Evolutionary conservation across 108 stramenopile genomes (phyloP).

Genomic region (Nannochloropsis gaditana): DNA sequence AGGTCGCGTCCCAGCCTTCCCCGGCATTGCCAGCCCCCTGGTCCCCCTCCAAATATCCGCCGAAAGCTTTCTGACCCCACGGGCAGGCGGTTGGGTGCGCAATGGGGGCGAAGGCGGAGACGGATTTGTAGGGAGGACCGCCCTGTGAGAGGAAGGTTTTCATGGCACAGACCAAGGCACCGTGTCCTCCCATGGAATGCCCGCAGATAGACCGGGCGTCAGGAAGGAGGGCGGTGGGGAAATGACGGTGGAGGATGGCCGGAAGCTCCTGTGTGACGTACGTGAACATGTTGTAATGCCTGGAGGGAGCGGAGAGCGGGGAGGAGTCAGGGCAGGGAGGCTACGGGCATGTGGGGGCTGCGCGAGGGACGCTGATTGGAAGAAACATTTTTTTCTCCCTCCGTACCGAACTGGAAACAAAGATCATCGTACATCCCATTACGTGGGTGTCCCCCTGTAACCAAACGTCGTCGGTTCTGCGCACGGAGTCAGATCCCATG

Average conservation of each 20-base stretch:
- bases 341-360: neutral
- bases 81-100: constrained; percentile 82
- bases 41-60: constrained; percentile 75
- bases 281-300: constrained; percentile 87
- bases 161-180: constrained; percentile 75
- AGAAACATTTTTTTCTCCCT: neutral
- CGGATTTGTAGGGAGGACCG: constrained; percentile 30
- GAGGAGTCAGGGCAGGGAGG: neutral
- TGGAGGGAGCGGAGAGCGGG: constrained; percentile 53
- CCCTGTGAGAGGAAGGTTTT: constrained; percentile 35
- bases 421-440: neutral
- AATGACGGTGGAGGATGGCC: constrained; percentile 54
- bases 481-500: too few relatives aligned
- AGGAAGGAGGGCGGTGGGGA: constrained; percentile 54
- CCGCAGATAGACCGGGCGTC: constrained; percentile 66
- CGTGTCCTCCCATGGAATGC: constrained; percentile 91
- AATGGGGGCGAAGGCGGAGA: constrained; percentile 89
- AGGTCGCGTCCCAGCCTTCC: constrained; percentile 76
- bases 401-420: neutral
- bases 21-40: constrained; percentile 45
- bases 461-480: too few relatives aligned
- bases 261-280: constrained; percentile 88
- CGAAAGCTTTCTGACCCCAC: constrained; percentile 96
- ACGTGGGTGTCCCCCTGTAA: too few relatives aligned
- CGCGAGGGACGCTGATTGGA: neutral